Conservation (phyloP, 2,329 filamentous ascomycete genomes). For the Aureobasidium mangrovei region DNA sequence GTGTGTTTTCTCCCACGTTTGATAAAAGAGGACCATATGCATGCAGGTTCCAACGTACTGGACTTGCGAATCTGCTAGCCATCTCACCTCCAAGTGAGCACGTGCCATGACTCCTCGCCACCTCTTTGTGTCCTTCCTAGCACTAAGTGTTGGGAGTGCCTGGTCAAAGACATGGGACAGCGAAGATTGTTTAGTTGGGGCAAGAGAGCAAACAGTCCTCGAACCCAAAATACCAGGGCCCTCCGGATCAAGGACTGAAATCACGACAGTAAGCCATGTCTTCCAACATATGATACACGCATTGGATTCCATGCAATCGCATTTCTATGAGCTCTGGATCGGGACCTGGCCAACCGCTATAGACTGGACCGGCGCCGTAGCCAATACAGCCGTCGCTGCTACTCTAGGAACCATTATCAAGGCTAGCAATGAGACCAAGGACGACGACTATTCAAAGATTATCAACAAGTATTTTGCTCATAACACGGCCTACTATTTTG, state of each 20-base stretch:
- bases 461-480: slow-evolving; percentile 77
- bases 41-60: neutral
- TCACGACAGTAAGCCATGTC: neutral
- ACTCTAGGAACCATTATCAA: slow-evolving; percentile 1
- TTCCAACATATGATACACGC: slow-evolving; percentile 35
- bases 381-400: slow-evolving; percentile 64
- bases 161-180: neutral
- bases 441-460: neutral
- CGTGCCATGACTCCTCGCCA: slow-evolving; percentile 3
- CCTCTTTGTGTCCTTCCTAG: neutral
- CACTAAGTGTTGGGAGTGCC: neutral
- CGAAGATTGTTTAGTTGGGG: neutral
- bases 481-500: slow-evolving; percentile 70
- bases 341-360: slow-evolving; percentile 80
- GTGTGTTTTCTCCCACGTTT: neutral
- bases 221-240: neutral
- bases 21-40: neutral
- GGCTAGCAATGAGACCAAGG: neutral
- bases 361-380: slow-evolving; percentile 87
- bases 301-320: slow-evolving; percentile 63
- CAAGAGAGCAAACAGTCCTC: neutral
- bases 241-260: neutral
- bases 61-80: neutral
- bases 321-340: slow-evolving; percentile 67
- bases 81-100: neutral